These are phyloP conservation scores for Ophiostoma triangulosporum DNA, from an alignment of 2,329 filamentous ascomycete species.

Conservation along the genomic window DNA sequence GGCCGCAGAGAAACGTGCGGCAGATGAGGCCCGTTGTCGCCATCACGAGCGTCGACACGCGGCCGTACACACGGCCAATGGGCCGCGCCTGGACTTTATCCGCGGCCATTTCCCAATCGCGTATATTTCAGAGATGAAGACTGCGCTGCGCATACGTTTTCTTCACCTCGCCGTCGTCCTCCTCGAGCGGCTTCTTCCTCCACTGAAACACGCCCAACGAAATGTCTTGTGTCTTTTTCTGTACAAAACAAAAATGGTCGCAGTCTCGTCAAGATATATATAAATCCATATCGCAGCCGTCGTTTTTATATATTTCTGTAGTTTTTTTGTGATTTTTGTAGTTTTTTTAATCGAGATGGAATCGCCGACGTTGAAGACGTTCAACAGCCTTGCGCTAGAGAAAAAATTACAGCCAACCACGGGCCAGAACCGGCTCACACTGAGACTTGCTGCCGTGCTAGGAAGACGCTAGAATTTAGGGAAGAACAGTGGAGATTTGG, in stretches of 20 bases:
- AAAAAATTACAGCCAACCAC: conserved; percentile 8
- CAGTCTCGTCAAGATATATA: not conserved
- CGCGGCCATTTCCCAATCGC: conserved; percentile 6
- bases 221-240: not conserved
- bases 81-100: conserved; percentile 19
- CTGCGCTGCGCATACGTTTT: not conserved
- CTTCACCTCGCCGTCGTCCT: not conserved
- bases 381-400: conserved; percentile 7
- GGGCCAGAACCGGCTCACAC: conserved; percentile 7
- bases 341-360: not conserved
- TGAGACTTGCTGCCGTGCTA: not conserved
- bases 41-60: conserved; percentile 62
- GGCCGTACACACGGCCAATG: conserved; percentile 56
- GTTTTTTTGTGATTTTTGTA: not conserved
- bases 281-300: not conserved
- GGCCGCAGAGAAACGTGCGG: conserved; percentile 58
- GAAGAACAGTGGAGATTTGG: conserved; percentile 1
- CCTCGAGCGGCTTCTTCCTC: not conserved
- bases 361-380: not conserved
- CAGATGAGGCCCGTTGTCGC: conserved; percentile 57
- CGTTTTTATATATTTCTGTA: not conserved
- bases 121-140: not conserved
- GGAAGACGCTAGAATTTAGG: not conserved
- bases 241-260: not conserved
- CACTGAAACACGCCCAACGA: not conserved